Evolutionary conservation across 2,329 filamentous ascomycete genomes (phyloP), one percentile per base, ranked within the genome.

Genomic region (Rhinocladiella mackenziei): DNA sequence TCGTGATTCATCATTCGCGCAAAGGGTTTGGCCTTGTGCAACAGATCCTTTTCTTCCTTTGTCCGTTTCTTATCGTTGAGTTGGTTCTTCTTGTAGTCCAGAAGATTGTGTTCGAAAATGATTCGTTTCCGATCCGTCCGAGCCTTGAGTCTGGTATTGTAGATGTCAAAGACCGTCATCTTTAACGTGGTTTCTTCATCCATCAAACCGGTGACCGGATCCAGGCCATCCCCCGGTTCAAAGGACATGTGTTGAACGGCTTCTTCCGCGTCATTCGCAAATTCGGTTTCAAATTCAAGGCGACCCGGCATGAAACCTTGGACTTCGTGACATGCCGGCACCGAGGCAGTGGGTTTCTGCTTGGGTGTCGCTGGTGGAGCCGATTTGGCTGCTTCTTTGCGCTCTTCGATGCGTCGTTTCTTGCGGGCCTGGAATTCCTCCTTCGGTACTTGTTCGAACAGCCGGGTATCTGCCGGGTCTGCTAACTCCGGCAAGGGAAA

Each of bases 221-320:
- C 94, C 55, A 94, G 75, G 45, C 92, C 92, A 66, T 96, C 91
- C 18, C 92, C 92, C 0, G 92, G 91, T 45, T 97, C 91, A 60
- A 98, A 98, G 53, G 94, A 86, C 89, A 98, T 97, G 53, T 94
- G 83, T 64, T 98, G 92, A 2, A 98, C 92, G 0, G 91, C 91
- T 67, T 97, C 94, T 69, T 98, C 92, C 1, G 92, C 92, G 60
- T 98, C 92, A 60, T 98, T 98, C 60, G 91, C 86, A 62, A 95
- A 92, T 60, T 98, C 92, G 0, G 87, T 96, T 72, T 98, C 92
- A 54, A 98, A 98, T 61, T 98, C 92, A 54, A 98, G 68, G 29
- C 92, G 88, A 32, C 92, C 92, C 2, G 92, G 92, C 92, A 98
- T 98, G 64, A 94, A 98, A 2, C 92, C 92, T 66, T 96, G 89